Percentiles rank a stretch among this genome's conserved stretches.
phyloP scores from a whole-genome alignment of 208 protist species.

The Wallacemonas rigidus region DNA sequence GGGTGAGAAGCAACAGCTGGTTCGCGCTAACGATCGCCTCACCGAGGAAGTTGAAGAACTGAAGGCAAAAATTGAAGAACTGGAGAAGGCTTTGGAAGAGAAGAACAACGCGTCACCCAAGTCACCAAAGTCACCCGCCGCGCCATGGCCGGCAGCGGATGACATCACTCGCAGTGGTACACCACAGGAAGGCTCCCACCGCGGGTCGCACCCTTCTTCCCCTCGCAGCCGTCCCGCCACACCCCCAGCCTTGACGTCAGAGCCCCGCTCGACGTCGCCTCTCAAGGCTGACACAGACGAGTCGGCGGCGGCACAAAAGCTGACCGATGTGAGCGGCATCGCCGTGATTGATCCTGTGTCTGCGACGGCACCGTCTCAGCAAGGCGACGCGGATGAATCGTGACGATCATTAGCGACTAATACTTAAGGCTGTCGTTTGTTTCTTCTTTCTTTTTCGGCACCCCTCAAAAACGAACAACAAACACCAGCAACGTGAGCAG shows the following conservation, averaged over 20 bases:
- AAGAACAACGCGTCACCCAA: constrained; percentile 3
- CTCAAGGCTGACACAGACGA: background rate
- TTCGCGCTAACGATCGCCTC: constrained; percentile 57
- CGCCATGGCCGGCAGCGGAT: background rate
- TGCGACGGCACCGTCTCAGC: constrained; percentile 18
- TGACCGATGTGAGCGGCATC: background rate
- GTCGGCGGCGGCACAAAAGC: background rate
- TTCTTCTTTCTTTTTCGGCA: no score
- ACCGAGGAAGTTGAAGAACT: constrained; percentile 48
- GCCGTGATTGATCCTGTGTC: constrained; percentile 12
- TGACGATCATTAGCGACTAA: no score
- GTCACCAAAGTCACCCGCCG: no score
- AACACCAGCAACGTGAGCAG: no score
- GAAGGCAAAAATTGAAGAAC: constrained; percentile 37
- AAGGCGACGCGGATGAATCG: background rate
- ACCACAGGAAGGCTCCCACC: constrained; percentile 13
- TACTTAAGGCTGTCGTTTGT: no score
- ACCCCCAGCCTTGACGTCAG: background rate
- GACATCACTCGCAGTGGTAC: constrained; percentile 1
- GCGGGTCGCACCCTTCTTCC: background rate
- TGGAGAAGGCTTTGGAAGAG: constrained; percentile 40
- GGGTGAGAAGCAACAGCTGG: constrained; percentile 52
- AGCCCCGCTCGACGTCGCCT: background rate
- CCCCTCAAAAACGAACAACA: no score
- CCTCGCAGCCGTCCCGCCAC: constrained; percentile 10